Percentiles rank a stretch among this genome's conserved stretches.
Evolutionary conservation across 106 monocot genomes (phyloP).

Genomic region (Allium sativum): DNA sequence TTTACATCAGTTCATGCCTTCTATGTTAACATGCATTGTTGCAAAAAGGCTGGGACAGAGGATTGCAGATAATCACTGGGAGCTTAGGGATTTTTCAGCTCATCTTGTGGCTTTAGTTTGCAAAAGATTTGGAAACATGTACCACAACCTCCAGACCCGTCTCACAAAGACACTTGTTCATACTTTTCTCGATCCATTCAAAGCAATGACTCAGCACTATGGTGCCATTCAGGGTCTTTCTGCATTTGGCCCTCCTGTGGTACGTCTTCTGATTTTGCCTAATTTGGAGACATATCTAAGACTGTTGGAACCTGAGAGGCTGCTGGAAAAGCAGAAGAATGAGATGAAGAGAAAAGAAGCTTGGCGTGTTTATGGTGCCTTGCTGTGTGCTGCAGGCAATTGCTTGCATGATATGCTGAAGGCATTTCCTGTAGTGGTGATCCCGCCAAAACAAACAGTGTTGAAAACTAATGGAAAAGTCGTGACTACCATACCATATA

Average conservation of each 20-base stretch:
- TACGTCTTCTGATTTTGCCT: constrained; percentile 82
- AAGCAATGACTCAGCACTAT: constrained; percentile 94
- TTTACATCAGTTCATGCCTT: constrained; percentile 98
- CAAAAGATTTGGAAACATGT: constrained; percentile 87
- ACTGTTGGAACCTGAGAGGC: constrained; percentile 92
- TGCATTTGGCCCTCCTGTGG: constrained; percentile 82
- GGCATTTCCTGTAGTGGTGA: constrained; percentile 51
- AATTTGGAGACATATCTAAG: constrained; percentile 86
- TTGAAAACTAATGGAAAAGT: constrained; percentile 45
- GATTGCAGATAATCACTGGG: constrained; percentile 93
- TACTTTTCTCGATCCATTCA: constrained; percentile 88
- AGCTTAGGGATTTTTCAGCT: constrained; percentile 88
- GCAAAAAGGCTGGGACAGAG: constrained; percentile 80
- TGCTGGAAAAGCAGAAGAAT: constrained; percentile 90
- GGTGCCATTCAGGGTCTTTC: constrained; percentile 93
- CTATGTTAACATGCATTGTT: constrained; percentile 95
- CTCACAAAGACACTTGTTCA: constrained; percentile 80
- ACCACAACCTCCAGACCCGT: constrained; percentile 86
- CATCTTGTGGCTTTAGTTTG: constrained; percentile 80
- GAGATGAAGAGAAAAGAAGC: constrained; percentile 96
- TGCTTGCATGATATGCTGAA: constrained; percentile 81
- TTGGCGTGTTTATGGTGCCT: constrained; percentile 97
- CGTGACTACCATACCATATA: constrained; percentile 39
- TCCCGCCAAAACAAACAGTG: constrained; percentile 24
- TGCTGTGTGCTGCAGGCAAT: constrained; percentile 82